Percentiles rank a stretch among this genome's conserved stretches.
These are phyloP conservation scores for Globisporangium splendens DNA, from an alignment of 352 stramenopile genomes.

Conservation along the genomic window DNA sequence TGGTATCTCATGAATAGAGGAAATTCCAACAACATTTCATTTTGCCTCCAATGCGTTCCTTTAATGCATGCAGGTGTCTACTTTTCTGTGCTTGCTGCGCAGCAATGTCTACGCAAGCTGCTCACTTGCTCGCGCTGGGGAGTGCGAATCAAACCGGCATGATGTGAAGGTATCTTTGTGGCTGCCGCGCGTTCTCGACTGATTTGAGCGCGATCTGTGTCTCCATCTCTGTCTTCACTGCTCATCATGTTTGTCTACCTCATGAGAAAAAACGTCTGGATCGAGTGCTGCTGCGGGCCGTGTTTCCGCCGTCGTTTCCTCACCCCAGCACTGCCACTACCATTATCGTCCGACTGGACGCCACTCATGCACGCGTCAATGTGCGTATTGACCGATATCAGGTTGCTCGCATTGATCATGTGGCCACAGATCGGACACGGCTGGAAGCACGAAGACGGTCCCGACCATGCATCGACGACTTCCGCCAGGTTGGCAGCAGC, in stretches of 20 bases:
- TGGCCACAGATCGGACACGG: constrained; percentile 21
- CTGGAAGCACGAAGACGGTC: not conserved
- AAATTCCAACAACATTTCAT: not conserved
- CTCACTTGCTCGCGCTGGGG: too few species aligned
- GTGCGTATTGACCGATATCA: constrained; percentile 18
- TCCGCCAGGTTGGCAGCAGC: too few species aligned
- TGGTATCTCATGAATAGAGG: not conserved
- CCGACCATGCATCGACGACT: not conserved
- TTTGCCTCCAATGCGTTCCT: too few species aligned
- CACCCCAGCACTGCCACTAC: not conserved
- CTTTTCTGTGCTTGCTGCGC: too few species aligned
- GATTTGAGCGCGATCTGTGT: too few species aligned
- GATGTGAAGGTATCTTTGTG: too few species aligned
- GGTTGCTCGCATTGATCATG: constrained; percentile 16
- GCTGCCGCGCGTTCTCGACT: too few species aligned
- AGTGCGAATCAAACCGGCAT: too few species aligned
- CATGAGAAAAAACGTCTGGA: constrained; percentile 17
- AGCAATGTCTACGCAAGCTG: too few species aligned
- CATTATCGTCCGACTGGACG: not conserved
- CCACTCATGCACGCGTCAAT: constrained; percentile 19
- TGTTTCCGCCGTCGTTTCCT: constrained; percentile 5
- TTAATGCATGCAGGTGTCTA: too few species aligned
- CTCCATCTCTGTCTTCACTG: too few species aligned
- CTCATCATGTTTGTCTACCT: too few species aligned
- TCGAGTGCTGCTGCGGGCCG: constrained; percentile 13